phyloP scores from a whole-genome alignment of 345 rosid species.

The Salix exigua region DNA sequence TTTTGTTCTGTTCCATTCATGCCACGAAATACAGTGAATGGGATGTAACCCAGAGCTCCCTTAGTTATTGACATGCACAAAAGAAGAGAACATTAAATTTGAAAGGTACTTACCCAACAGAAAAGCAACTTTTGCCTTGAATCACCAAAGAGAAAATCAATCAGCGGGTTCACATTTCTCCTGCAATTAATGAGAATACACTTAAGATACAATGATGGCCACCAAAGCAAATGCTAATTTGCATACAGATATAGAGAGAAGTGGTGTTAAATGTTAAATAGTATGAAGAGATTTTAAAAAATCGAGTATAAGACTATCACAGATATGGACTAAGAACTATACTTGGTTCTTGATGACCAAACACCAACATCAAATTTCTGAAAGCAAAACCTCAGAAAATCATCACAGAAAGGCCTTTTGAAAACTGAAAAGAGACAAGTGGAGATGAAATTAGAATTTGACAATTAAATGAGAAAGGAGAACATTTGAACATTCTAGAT shows the following conservation, averaged over 20 bases:
- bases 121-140: constrained; percentile 16
- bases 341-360: constrained; percentile 31
- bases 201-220: neutral
- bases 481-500: neutral
- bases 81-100: neutral
- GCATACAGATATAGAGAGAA: neutral
- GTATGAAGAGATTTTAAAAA: neutral
- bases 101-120: constrained; percentile 24
- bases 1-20: neutral
- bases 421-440: constrained; percentile 20
- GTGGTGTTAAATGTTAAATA: neutral
- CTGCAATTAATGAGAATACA: constrained; percentile 10
- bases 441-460: neutral
- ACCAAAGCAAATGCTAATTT: neutral
- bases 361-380: constrained; percentile 30
- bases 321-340: neutral
- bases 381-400: constrained; percentile 28
- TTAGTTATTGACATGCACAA: neutral
- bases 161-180: constrained; percentile 13
- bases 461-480: neutral
- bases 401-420: constrained; percentile 29
- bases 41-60: neutral
- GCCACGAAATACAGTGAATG: neutral
- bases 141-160: constrained; percentile 21
- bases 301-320: neutral